phyloP scores from a whole-genome alignment of 331 rosid genomes.

The Spiraea crenata region DNA sequence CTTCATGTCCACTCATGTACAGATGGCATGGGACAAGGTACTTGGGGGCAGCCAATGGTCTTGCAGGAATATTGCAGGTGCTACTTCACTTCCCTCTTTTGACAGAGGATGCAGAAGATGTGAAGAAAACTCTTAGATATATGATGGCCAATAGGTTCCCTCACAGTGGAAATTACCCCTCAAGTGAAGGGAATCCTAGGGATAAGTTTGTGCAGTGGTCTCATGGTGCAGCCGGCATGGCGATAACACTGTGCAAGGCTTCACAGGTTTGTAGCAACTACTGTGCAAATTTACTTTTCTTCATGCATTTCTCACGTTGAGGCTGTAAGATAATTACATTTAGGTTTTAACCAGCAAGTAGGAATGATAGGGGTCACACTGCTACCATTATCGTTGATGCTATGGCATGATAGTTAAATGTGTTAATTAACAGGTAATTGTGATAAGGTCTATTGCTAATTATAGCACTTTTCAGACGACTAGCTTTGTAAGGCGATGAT shows the following conservation, averaged over 20 bases:
- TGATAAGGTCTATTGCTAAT: too few species aligned
- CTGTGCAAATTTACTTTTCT: neutral
- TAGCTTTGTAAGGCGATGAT: too few species aligned
- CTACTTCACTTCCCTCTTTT: slow-evolving; percentile 73
- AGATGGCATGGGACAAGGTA: slow-evolving; percentile 95
- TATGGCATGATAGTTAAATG: too few species aligned
- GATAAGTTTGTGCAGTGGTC: slow-evolving; percentile 88
- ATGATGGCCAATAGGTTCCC: slow-evolving; percentile 81
- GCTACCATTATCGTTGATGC: too few species aligned
- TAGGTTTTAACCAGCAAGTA: too few species aligned
- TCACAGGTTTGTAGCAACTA: slow-evolving; percentile 53
- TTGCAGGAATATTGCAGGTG: slow-evolving; percentile 78
- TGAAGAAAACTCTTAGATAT: slow-evolving; percentile 67
- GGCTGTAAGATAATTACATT: neutral
- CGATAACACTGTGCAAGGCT: slow-evolving; percentile 81
- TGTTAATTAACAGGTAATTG: too few species aligned
- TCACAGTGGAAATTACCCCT: slow-evolving; percentile 82
- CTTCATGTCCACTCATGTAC: slow-evolving; percentile 85
- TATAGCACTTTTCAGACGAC: too few species aligned
- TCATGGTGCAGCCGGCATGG: slow-evolving; percentile 90
- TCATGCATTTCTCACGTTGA: neutral
- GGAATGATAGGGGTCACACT: too few species aligned
- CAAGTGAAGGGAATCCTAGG: slow-evolving; percentile 85
- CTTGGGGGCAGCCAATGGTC: slow-evolving; percentile 86
- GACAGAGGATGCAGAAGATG: slow-evolving; percentile 68